Percentiles rank a stretch among this genome's conserved stretches.
Conservation (phyloP, 768 basidiomycete genomes). For the Mycena rebaudengoi region DNA sequence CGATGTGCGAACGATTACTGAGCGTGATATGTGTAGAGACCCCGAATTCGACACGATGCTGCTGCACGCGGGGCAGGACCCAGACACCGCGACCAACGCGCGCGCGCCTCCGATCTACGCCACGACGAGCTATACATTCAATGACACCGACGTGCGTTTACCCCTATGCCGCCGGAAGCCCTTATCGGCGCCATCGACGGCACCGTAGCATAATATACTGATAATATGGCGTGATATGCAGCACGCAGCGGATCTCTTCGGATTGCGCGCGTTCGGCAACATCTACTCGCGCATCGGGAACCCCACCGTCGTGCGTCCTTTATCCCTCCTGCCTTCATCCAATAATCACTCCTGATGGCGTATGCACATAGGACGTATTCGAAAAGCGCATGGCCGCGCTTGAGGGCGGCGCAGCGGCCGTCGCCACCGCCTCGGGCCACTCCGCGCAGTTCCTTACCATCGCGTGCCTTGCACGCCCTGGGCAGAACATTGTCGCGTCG, state of each 20-base stretch:
- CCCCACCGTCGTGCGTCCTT: slow-evolving; percentile 50
- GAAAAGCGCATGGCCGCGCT: slow-evolving; percentile 66
- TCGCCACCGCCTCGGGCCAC: slow-evolving; percentile 63
- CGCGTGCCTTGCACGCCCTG: slow-evolving; percentile 49
- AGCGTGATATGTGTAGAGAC: too few relatives aligned
- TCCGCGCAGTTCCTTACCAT: slow-evolving; percentile 64
- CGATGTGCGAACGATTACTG: too few relatives aligned
- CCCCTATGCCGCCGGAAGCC: background rate
- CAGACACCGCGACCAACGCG: slow-evolving; percentile 57
- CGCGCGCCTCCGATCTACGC: slow-evolving; percentile 69
- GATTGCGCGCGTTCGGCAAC: slow-evolving; percentile 52
- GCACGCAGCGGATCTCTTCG: slow-evolving; percentile 64
- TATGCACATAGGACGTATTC: slow-evolving; percentile 55
- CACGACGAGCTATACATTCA: slow-evolving; percentile 60
- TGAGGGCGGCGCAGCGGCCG: slow-evolving; percentile 63
- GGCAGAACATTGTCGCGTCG: slow-evolving; percentile 67
- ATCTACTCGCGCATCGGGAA: slow-evolving; percentile 60
- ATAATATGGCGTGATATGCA: background rate
- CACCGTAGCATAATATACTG: too few relatives aligned
- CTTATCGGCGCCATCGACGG: too few relatives aligned
- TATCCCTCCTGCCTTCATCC: background rate
- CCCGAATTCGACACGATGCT: slow-evolving; percentile 62
- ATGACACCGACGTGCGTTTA: slow-evolving; percentile 48
- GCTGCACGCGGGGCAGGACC: slow-evolving; percentile 63
- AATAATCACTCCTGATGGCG: background rate